phyloP scores from a whole-genome alignment of 768 basidiomycete species.

The Tubosaeta sp. region DNA sequence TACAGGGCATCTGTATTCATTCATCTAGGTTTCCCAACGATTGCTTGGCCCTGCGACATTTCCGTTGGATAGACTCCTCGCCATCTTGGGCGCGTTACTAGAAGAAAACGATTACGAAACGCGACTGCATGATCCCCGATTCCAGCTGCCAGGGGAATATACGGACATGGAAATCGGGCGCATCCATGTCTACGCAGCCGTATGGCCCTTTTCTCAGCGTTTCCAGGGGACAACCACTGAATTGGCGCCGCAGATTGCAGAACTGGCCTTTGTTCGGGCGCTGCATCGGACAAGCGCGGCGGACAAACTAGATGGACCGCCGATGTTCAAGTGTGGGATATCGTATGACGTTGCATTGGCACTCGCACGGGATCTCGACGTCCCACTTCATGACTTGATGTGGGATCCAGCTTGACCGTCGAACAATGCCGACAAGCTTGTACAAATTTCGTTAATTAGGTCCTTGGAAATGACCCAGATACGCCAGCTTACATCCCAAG shows the following conservation, averaged over 20 bases:
- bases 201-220: constrained; percentile 31
- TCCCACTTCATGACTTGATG: constrained; percentile 58
- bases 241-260: constrained; percentile 47
- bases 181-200: constrained; percentile 54
- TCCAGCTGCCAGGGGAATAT: constrained; percentile 59
- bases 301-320: constrained; percentile 66
- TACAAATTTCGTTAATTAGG: background rate
- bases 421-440: background rate
- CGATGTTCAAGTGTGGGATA: constrained; percentile 72
- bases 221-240: background rate
- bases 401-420: constrained; percentile 48
- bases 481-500: too few relatives aligned
- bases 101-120: constrained; percentile 62
- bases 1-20: background rate
- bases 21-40: constrained; percentile 61
- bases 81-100: constrained; percentile 71
- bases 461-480: too few relatives aligned
- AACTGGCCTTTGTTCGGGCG: constrained; percentile 60
- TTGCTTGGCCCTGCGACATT: constrained; percentile 76
- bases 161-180: constrained; percentile 71
- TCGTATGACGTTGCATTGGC: constrained; percentile 50
- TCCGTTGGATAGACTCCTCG: constrained; percentile 73
- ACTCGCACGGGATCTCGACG: constrained; percentile 56
- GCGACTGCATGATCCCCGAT: constrained; percentile 43
- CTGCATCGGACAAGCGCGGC: constrained; percentile 58